Percentiles rank a stretch among this genome's conserved stretches.
Conservation (phyloP, 1,284 basidiomycete genomes). For the Ustanciosporium gigantosporum region DNA sequence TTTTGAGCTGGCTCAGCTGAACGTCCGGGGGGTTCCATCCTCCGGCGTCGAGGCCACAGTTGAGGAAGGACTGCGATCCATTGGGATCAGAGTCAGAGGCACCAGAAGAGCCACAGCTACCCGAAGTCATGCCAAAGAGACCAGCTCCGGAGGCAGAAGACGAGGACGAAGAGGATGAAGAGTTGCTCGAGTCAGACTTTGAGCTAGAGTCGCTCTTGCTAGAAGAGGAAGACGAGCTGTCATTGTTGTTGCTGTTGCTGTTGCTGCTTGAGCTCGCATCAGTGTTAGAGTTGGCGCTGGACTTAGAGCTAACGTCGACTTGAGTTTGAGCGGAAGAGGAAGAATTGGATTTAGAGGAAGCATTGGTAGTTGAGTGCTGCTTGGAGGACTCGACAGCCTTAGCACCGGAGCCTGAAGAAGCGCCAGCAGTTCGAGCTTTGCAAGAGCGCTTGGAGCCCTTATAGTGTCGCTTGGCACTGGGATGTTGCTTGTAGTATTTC, state of each 20-base stretch:
- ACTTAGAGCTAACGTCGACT: constrained; percentile 4
- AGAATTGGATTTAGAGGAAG: constrained; percentile 6
- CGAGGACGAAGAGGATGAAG: constrained; percentile 9
- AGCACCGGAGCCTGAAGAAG: constrained; percentile 8
- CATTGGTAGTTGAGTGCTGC: constrained; percentile 7
- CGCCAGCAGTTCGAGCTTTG: constrained; percentile 22
- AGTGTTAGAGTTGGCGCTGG: neutral
- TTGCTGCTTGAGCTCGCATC: neutral
- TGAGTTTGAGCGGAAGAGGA: constrained; percentile 2
- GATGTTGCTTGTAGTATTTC: constrained; percentile 1
- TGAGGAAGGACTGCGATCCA: constrained; percentile 45
- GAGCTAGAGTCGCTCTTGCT: constrained; percentile 1
- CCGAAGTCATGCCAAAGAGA: constrained; percentile 23
- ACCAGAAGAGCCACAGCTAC: constrained; percentile 17
- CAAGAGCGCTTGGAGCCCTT: constrained; percentile 18
- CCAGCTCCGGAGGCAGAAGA: constrained; percentile 12
- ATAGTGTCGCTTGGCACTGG: constrained; percentile 15
- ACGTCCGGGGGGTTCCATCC: constrained; percentile 46
- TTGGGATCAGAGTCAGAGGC: constrained; percentile 41
- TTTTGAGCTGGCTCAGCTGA: constrained; percentile 34
- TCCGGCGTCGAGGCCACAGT: constrained; percentile 43
- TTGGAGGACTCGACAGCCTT: constrained; percentile 6
- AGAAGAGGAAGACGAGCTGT: neutral
- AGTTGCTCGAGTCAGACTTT: constrained; percentile 4
- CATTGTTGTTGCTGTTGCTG: neutral